Evolutionary conservation across 1,139 yeast genomes (phyloP), one percentile per base, ranked within the genome.

Genomic region (Scheffersomyces segobiensis): DNA sequence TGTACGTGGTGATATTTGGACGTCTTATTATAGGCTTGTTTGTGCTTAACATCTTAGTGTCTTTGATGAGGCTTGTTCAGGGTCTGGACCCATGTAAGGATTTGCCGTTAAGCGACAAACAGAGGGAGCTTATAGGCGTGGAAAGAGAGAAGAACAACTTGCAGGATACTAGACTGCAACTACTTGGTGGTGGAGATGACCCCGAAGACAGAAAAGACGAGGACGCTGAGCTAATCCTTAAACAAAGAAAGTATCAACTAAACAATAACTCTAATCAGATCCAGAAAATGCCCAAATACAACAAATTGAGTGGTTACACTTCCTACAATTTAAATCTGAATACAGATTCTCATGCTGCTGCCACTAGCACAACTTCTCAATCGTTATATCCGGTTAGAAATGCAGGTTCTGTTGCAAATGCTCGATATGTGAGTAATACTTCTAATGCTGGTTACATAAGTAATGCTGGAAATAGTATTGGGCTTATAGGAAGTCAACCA

Each of bases 11-110:
- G 18, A 24, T 56, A 1, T 46, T 49, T 18, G 53, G 58, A 20
- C 49, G 57, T 6, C 21, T 58, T 8, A 55, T 59, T 5, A 49
- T 54, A n/a, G 60, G 53, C 2, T 17, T 62, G 17, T 57, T 70
- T 24, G 56, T 62, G 5, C 53, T 63, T 19, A 64, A 68, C 50
- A 63, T 70, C 4, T 52, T 68, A 14, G 12, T 67, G 7, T 64
- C 75, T 4, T 51, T 62, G 26, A 58, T 66, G 52, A 67, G 63
- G 42, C 62, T 78, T 18, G 47, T 71, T 20, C 68, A 68, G 59
- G 73, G 76, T 1, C 76, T 71, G 54, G 83, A 80, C 60, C 81
- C 79, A 63, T 80, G 84, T 58, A 62, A 65, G 52, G 83, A 80
- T 62, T 70, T 80, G 55, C 82, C 83, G 1, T 71, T 80, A 58